Conservation (phyloP, 73 alveolate species). For the Breviolum minutum region DNA sequence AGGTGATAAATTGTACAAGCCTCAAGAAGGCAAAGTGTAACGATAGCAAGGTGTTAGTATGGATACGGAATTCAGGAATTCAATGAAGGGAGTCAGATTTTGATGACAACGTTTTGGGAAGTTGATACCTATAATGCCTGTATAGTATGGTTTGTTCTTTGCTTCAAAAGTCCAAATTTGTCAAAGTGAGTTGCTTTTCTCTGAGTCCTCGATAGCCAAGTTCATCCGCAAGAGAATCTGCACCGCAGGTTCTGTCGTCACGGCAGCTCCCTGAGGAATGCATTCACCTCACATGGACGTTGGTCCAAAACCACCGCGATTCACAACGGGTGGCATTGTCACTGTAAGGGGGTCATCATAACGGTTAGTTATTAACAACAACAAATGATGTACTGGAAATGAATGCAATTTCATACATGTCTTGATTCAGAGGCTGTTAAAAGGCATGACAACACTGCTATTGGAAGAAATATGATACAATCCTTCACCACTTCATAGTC, state of each 20-base stretch:
- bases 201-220: slow-evolving; percentile 18
- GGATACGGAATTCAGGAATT: too few relatives aligned
- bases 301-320: background rate
- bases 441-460: too few relatives aligned
- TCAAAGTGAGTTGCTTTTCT: background rate
- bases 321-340: background rate
- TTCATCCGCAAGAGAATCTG: slow-evolving; percentile 23
- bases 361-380: background rate
- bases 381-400: background rate
- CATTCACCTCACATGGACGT: background rate
- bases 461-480: too few relatives aligned
- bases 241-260: background rate
- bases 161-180: too few relatives aligned
- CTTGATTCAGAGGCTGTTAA: background rate
- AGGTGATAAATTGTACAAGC: background rate
- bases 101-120: background rate
- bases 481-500: too few relatives aligned
- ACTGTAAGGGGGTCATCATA: background rate
- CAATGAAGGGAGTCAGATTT: background rate
- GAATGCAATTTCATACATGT: too few relatives aligned
- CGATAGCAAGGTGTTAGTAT: background rate
- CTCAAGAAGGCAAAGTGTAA: too few relatives aligned
- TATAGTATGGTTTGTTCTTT: too few relatives aligned
- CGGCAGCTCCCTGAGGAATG: background rate
- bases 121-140: too few relatives aligned